Percentiles rank a stretch among this genome's conserved stretches.
Conservation (phyloP, 2,329 filamentous ascomycete species). For the Ploettnerulaceae sp. region DNA sequence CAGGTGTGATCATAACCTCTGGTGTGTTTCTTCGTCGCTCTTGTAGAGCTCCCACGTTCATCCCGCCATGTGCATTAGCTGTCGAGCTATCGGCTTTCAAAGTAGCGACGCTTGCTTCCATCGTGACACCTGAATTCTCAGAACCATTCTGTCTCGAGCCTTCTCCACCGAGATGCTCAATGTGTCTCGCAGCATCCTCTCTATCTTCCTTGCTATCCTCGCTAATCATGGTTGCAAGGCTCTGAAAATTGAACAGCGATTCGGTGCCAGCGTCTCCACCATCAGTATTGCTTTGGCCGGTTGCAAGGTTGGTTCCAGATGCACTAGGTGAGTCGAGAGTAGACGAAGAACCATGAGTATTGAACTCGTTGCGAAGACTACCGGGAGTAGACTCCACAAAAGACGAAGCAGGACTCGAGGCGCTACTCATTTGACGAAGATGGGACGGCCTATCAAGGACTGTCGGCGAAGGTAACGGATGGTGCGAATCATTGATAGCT, state of each 20-base stretch:
- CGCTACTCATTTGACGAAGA: slow-evolving; percentile 78
- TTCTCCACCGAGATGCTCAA: slow-evolving; percentile 27
- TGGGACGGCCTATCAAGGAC: slow-evolving; percentile 61
- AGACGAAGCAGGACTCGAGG: slow-evolving; percentile 79
- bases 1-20: slow-evolving; percentile 30
- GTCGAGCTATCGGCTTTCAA: slow-evolving; percentile 20
- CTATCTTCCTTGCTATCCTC: slow-evolving; percentile 45
- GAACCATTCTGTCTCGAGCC: slow-evolving; percentile 12
- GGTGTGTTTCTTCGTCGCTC: slow-evolving; percentile 23
- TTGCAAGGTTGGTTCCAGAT: slow-evolving; percentile 49
- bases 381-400: slow-evolving; percentile 60
- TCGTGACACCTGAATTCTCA: slow-evolving; percentile 3
- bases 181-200: slow-evolving; percentile 24
- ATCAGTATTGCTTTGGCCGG: slow-evolving; percentile 39
- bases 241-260: slow-evolving; percentile 87
- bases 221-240: slow-evolving; percentile 78
- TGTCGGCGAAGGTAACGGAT: slow-evolving; percentile 40
- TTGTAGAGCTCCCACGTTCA: slow-evolving; percentile 12
- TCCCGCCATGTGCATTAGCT: neutral
- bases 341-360: slow-evolving; percentile 37
- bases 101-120: slow-evolving; percentile 30
- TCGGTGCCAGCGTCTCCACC: slow-evolving; percentile 54
- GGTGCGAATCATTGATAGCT: slow-evolving; percentile 37
- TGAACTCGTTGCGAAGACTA: slow-evolving; percentile 35
- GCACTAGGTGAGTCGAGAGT: slow-evolving; percentile 47